Evolutionary conservation across 2,329 filamentous ascomycete genomes (phyloP), one percentile per base, ranked within the genome.

Genomic region (Penicillium sp.): DNA sequence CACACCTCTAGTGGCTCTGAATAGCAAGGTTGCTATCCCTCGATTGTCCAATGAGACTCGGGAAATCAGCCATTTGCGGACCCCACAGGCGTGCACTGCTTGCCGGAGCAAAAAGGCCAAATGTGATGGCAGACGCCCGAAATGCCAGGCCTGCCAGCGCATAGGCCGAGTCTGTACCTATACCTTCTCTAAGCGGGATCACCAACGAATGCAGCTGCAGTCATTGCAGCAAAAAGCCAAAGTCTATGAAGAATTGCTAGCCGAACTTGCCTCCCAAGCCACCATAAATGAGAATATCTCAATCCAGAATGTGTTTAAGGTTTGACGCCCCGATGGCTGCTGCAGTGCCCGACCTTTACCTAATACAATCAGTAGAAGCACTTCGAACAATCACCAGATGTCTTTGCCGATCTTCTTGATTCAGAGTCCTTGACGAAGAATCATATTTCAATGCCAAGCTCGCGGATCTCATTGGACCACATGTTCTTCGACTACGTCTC

Each of bases 41-140:
- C 35, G 19, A 10, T 6, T 31, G 3, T 19, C 28, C n/a, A 36
- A 37, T 40, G 22, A 29, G 14, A 3, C 14, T 5, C 4, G 19
- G 8, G 22, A 27, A 35, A 18, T n/a, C 5, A 29, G 35, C 13
- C 33, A 6, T 18, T 14, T 37, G 11, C 55, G 58, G 30, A 54
- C 47, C 4, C 16, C 38, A 25, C 56, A 53, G 18, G 58, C 58
- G 4, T 60, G 58, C 27, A 52, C 41, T 3, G 10, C 46, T 3
- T 60, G 58, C 35, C 56, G 51, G 14, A 43, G 50, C 13, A 48
- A 45, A 12, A 60, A 60, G 44, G 56, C 50, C 13, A 60, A 58
- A 36, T 60, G 58, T 39, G 56, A 59, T 31, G 56, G 58, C 19
- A 29, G 18, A 25, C 55, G 44, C 13, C 58, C 56, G 5, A 49